These are phyloP conservation scores for Corymbia maculata DNA, from an alignment of 345 rosid genomes.

Conservation along the genomic window DNA sequence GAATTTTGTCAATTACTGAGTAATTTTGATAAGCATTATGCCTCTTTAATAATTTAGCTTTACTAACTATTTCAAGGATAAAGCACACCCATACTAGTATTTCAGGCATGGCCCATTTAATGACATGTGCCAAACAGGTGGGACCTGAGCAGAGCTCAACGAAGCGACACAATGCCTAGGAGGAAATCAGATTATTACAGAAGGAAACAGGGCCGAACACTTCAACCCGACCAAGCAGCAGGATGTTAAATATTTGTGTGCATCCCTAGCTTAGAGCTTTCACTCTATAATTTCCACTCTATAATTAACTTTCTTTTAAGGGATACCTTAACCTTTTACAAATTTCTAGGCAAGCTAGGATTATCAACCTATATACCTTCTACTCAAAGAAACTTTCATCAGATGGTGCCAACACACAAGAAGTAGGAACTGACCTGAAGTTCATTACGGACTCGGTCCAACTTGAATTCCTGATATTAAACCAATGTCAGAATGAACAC, in stretches of 20 bases:
- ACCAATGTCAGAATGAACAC: slow-evolving; percentile 5
- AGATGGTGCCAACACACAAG: background rate
- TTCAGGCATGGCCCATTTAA: background rate
- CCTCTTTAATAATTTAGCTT: background rate
- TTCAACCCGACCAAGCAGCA: background rate
- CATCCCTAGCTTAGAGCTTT: background rate
- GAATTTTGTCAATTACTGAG: no score
- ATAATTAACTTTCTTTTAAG: background rate
- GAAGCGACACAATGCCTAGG: background rate
- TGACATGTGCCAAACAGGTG: background rate
- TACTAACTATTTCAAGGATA: background rate
- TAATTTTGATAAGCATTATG: background rate
- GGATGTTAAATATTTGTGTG: background rate
- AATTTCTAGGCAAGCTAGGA: background rate
- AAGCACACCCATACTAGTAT: background rate
- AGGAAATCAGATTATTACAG: background rate
- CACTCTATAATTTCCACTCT: background rate
- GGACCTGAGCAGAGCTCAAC: background rate
- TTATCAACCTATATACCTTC: background rate
- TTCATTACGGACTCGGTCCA: slow-evolving; percentile 60
- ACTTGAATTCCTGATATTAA: slow-evolving; percentile 60
- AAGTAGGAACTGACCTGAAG: slow-evolving; percentile 53
- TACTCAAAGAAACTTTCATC: background rate
- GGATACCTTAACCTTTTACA: background rate
- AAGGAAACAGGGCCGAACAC: background rate